Evolutionary conservation across 129 eudicot species (phyloP).

Genomic region (Scalesia atractyloides): DNA sequence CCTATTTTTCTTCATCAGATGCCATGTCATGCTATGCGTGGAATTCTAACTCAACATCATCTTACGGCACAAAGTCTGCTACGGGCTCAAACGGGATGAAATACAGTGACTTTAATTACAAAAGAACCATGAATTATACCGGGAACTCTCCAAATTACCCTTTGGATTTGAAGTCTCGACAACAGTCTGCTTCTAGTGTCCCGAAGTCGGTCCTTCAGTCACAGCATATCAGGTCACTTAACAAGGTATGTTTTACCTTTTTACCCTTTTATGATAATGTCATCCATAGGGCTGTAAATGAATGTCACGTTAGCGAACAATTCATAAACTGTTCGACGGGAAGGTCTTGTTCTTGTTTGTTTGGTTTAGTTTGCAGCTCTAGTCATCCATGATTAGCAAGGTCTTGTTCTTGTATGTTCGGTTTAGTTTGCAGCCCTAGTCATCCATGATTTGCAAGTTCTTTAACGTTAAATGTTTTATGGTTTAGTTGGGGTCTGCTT

Average conservation of each 20-base stretch:
- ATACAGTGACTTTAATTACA: conserved; percentile 43
- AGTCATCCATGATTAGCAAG: no score
- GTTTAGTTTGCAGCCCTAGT: not conserved
- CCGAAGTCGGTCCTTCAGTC: conserved; percentile 44
- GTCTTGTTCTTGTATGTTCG: no score
- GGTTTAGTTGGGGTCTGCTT: conserved; percentile 59
- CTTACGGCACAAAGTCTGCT: conserved; percentile 39
- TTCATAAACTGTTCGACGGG: no score
- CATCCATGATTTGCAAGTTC: not conserved
- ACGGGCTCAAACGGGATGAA: conserved; percentile 45
- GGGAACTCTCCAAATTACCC: conserved; percentile 40
- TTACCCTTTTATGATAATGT: not conserved
- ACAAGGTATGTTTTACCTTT: conserved; percentile 49
- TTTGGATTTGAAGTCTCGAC: conserved; percentile 44
- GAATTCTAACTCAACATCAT: conserved; percentile 49
- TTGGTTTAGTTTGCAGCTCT: no score
- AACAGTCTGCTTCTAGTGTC: conserved; percentile 37
- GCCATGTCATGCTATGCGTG: conserved; percentile 53
- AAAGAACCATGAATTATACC: conserved; percentile 34
- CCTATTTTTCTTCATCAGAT: conserved; percentile 55
- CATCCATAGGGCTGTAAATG: not conserved
- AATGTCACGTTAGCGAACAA: no score
- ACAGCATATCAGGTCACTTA: conserved; percentile 44
- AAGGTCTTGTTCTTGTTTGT: no score
- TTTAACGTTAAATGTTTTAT: not conserved